Base-by-base conservation (phyloP, 179 eudicot species). In the Spergularia azorica region DNA sequence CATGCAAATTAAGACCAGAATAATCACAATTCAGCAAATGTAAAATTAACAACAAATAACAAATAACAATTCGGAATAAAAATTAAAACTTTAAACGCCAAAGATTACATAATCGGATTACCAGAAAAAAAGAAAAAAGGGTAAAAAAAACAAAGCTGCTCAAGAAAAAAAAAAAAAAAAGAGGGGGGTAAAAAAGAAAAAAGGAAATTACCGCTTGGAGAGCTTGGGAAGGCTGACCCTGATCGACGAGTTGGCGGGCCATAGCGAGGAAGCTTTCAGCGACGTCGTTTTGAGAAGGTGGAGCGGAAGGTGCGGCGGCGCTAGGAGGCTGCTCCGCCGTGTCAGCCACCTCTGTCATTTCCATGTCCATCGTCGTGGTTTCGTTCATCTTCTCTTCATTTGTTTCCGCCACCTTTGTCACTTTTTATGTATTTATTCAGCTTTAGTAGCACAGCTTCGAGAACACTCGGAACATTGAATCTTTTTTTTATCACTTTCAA, bases 211-310 rank as follows among this genome's bases (percentile, higher is more conserved):
- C 97, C 85, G 94, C 93, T 83, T 91, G 93, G 38, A 93, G 96
- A 73, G 97, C 92, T 61, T 93, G 88, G 9, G 94, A 83, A 78
- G 97, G 94, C 21, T 84, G 82, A 63, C 89, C 94, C 77, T 90
- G 94, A 84, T 91, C 86, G 65, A 93, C 76, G 70, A 87, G 88
- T 70, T 83, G 92, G 62, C 97, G 91, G 63, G 96, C 96, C 79
- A 77, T 64, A 50, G 84, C 36, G 26, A 93, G 88, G 32, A 87
- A 75, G 21, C 54, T 83, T 71, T 80, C 82, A 43, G 73, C 85
- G 18, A 58, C 83, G 68, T 73, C 91, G 63, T 67, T 56, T 59
- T 72, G 86, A 7, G 76, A 85, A 64, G 88, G 43, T 15, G 84
- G 70, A 20, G 76, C 39, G 21, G 76, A 85, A 67, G 88, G 43